Percentiles rank a stretch among this genome's conserved stretches.
Conservation (phyloP, 208 protist genomes). For the Acanthamoeba healyi region DNA sequence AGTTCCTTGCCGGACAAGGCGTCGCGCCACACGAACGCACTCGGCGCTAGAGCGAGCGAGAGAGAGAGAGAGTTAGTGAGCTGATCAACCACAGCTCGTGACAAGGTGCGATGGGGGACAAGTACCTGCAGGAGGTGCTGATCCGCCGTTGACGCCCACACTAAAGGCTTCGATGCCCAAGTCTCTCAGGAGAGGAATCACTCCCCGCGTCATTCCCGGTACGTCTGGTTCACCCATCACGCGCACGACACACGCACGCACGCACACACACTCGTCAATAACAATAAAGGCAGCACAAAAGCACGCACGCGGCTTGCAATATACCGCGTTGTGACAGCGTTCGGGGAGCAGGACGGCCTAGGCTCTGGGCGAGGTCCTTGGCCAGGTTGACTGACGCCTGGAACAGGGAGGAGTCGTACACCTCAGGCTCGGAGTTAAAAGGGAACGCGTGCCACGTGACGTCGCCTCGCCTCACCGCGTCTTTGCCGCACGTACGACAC, state of each 20-base stretch:
- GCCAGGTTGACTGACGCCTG: constrained; percentile 47
- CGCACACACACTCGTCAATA: neutral
- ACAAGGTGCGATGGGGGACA: neutral
- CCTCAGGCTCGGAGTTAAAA: constrained; percentile 54
- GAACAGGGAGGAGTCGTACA: constrained; percentile 28
- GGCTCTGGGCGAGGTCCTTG: neutral
- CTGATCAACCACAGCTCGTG: neutral
- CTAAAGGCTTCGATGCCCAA: constrained; percentile 68
- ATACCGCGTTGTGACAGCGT: constrained; percentile 67
- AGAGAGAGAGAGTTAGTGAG: too few species aligned
- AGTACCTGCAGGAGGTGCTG: neutral
- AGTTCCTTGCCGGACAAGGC: constrained; percentile 10
- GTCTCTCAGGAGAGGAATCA: constrained; percentile 72
- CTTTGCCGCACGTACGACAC: neutral
- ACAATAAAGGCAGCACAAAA: too few species aligned
- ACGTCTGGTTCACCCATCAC: neutral
- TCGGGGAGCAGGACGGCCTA: constrained; percentile 53
- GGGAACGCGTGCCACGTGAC: constrained; percentile 60
- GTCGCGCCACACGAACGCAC: constrained; percentile 57
- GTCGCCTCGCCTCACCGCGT: constrained; percentile 45
- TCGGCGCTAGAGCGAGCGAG: neutral
- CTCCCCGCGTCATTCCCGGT: constrained; percentile 69
- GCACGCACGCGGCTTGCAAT: too few species aligned
- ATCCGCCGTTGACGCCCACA: constrained; percentile 75
- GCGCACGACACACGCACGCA: neutral